phyloP scores from a whole-genome alignment of 495 filamentous ascomycete species.

The Neurospora sp. region DNA sequence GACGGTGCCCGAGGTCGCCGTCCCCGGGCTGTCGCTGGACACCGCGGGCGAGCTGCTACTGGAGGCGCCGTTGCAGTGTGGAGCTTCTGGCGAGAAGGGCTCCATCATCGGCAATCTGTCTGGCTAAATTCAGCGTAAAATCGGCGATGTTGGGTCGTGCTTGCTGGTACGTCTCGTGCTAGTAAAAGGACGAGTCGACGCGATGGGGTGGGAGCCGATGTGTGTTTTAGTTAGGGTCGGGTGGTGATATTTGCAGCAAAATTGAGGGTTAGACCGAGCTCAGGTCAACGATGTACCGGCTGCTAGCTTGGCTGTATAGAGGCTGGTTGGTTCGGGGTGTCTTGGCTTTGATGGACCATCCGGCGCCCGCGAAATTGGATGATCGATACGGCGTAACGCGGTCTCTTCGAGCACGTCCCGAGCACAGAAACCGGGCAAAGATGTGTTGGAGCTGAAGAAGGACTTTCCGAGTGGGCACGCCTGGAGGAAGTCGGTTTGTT shows the following conservation, averaged over 20 bases:
- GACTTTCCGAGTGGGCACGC: neutral
- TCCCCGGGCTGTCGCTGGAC: slow-evolving; percentile 21
- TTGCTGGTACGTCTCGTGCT: neutral
- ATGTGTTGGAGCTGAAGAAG: neutral
- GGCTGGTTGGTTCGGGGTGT: neutral
- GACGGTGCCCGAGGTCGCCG: slow-evolving; percentile 19
- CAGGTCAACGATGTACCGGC: neutral
- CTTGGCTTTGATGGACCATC: neutral
- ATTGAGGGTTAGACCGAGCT: neutral
- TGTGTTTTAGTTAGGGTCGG: neutral
- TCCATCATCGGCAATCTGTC: slow-evolving; percentile 23
- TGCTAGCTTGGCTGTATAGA: neutral
- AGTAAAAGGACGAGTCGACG: neutral
- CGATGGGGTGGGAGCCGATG: neutral
- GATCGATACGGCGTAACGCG: neutral
- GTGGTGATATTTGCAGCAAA: neutral
- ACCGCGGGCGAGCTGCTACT: slow-evolving; percentile 22
- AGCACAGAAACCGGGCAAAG: neutral
- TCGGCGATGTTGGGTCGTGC: neutral
- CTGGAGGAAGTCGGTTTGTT: neutral
- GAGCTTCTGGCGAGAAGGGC: slow-evolving; percentile 21
- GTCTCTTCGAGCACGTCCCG: neutral
- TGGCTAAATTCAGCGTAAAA: neutral
- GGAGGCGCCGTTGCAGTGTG: slow-evolving; percentile 19
- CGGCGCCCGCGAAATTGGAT: neutral